Conservation (phyloP, 768 basidiomycete genomes). For the Tylopilus balloui region DNA sequence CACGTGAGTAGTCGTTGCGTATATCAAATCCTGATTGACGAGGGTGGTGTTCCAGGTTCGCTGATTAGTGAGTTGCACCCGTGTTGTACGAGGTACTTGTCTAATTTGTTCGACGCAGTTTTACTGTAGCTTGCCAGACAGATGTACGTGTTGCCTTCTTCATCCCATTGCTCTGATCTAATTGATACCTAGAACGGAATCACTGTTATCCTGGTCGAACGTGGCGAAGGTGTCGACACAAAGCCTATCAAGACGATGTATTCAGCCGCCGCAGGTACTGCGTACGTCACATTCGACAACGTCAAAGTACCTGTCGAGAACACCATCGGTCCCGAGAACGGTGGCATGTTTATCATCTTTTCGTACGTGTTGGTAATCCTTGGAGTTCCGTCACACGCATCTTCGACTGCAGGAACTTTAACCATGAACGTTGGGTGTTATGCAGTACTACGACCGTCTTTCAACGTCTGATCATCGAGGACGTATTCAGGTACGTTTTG, state of each 20-base stretch:
- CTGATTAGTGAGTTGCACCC: not conserved
- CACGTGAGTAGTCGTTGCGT: not conserved
- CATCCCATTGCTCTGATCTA: not conserved
- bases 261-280: not conserved
- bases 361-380: conserved; percentile 21
- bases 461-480: conserved; percentile 65
- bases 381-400: not conserved
- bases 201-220: not conserved
- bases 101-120: not conserved
- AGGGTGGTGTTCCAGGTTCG: not conserved
- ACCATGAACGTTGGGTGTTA: conserved; percentile 76
- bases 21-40: not conserved
- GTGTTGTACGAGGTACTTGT: not conserved
- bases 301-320: conserved; percentile 1
- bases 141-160: not conserved
- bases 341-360: conserved; percentile 44
- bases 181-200: not conserved
- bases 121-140: not conserved
- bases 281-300: not conserved
- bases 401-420: conserved; percentile 49
- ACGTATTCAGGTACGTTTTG: conserved; percentile 57
- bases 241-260: conserved; percentile 1
- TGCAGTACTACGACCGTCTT: conserved; percentile 41
- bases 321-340: not conserved
- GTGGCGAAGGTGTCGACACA: not conserved